These are phyloP conservation scores for Pyrenophora tritici-repentis DNA, from an alignment of 2,329 filamentous ascomycete species.

Conservation along the genomic window DNA sequence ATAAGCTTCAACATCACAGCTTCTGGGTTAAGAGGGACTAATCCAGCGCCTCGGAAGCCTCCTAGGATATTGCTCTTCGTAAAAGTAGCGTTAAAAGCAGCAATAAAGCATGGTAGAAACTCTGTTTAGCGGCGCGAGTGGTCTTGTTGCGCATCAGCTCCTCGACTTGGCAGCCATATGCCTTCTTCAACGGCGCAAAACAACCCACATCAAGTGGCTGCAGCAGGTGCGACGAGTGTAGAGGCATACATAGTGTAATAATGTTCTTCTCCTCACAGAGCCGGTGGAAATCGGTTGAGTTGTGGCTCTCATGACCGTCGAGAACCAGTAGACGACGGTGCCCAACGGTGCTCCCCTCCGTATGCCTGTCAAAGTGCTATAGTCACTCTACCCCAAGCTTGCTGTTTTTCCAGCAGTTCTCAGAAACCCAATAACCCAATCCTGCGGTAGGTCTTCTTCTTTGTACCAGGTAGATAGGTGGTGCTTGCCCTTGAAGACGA, in stretches of 20 bases:
- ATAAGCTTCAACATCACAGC: constrained; percentile 41
- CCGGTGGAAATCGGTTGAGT: constrained; percentile 28
- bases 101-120: not conserved
- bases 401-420: not conserved
- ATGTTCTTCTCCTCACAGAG: constrained; percentile 26
- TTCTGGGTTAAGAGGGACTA: constrained; percentile 41
- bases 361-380: not conserved
- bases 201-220: constrained; percentile 47
- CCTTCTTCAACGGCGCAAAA: constrained; percentile 39
- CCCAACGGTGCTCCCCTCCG: not conserved
- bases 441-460: not conserved
- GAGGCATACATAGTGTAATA: constrained; percentile 39
- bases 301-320: constrained; percentile 3
- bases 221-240: constrained; percentile 45
- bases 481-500: not conserved
- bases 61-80: not conserved
- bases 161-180: not conserved
- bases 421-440: constrained; percentile 1
- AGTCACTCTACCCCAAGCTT: not conserved
- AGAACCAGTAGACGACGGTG: not conserved
- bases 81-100: not conserved
- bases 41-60: constrained; percentile 40
- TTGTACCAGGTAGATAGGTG: constrained; percentile 13
- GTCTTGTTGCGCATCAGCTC: not conserved
- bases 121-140: constrained; percentile 1